These are phyloP conservation scores for Colletotrichum liaoningense DNA, from an alignment of 2,329 filamentous ascomycete species.

Conservation along the genomic window DNA sequence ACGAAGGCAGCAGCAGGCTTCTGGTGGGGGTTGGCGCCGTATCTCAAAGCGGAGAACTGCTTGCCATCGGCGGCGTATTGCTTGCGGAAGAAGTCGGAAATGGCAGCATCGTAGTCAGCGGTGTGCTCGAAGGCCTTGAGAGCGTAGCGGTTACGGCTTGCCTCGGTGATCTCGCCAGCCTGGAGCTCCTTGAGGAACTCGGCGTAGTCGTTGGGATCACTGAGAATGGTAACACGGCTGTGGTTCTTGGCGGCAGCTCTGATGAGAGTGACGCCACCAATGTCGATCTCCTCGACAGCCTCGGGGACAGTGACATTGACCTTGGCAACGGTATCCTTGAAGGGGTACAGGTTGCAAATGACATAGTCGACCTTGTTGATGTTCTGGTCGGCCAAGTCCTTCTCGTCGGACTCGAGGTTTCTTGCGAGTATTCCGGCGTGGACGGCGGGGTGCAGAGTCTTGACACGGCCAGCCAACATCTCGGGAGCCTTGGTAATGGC, in stretches of 20 bases:
- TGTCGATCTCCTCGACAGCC: slow-evolving; percentile 98
- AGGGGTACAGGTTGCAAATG: slow-evolving; percentile 98
- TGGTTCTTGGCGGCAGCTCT: slow-evolving; percentile 99
- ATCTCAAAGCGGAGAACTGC: slow-evolving; percentile 88
- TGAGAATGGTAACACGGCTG: slow-evolving; percentile 92
- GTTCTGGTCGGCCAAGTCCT: slow-evolving; percentile 94
- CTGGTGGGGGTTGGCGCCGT: slow-evolving; percentile 98
- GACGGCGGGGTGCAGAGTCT: slow-evolving; percentile 96
- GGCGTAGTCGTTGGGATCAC: slow-evolving; percentile 92
- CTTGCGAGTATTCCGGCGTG: slow-evolving; percentile 93
- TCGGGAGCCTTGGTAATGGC: slow-evolving; percentile 97
- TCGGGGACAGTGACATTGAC: slow-evolving; percentile 96
- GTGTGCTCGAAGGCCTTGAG: slow-evolving; percentile 99
- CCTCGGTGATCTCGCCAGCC: slow-evolving; percentile 85
- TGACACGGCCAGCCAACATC: slow-evolving; percentile 87
- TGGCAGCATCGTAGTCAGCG: slow-evolving; percentile 94
- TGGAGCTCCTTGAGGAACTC: slow-evolving; percentile 93
- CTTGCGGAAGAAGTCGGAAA: slow-evolving; percentile 97
- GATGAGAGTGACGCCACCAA: slow-evolving; percentile 96
- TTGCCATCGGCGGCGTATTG: slow-evolving; percentile 89
- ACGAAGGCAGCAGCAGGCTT: slow-evolving; percentile 92
- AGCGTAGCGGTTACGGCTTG: slow-evolving; percentile 88
- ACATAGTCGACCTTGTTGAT: slow-evolving; percentile 96
- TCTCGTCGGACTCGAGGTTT: slow-evolving; percentile 94
- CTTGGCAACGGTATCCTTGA: slow-evolving; percentile 98